Percentiles rank a stretch among this genome's conserved stretches.
Conservation (phyloP, 495 filamentous ascomycete genomes). For the Penicillium mononematosum region DNA sequence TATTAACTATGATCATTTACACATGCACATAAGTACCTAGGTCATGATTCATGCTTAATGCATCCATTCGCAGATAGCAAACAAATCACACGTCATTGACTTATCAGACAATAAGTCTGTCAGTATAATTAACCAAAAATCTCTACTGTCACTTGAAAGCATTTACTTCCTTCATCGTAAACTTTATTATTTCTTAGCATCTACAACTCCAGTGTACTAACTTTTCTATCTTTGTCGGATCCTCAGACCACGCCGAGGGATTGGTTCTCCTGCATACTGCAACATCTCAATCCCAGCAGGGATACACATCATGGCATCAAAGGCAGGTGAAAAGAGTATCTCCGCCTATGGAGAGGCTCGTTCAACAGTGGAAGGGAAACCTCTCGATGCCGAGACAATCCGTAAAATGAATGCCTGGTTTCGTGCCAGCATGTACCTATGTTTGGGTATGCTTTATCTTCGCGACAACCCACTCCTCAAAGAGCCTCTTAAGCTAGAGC, state of each 20-base stretch:
- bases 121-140: neutral
- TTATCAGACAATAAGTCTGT: neutral
- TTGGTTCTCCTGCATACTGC: neutral
- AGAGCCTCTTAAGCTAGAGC: constrained; percentile 59
- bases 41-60: too few species aligned
- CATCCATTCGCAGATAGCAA: neutral
- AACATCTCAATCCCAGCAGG: neutral
- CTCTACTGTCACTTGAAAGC: neutral
- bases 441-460: constrained; percentile 73
- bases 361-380: constrained; percentile 57
- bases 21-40: too few species aligned
- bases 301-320: constrained; percentile 14
- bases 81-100: constrained; percentile 8
- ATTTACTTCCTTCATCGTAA: neutral
- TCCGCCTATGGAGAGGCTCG: constrained; percentile 63
- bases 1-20: too few species aligned
- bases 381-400: constrained; percentile 60
- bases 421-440: constrained; percentile 68
- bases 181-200: neutral
- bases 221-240: neutral
- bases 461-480: constrained; percentile 64
- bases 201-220: neutral
- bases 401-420: constrained; percentile 66
- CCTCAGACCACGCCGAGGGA: neutral
- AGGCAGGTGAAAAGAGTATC: constrained; percentile 42